These are phyloP conservation scores for Abelmoschus esculentus DNA, from an alignment of 345 rosid species.

Conservation along the genomic window DNA sequence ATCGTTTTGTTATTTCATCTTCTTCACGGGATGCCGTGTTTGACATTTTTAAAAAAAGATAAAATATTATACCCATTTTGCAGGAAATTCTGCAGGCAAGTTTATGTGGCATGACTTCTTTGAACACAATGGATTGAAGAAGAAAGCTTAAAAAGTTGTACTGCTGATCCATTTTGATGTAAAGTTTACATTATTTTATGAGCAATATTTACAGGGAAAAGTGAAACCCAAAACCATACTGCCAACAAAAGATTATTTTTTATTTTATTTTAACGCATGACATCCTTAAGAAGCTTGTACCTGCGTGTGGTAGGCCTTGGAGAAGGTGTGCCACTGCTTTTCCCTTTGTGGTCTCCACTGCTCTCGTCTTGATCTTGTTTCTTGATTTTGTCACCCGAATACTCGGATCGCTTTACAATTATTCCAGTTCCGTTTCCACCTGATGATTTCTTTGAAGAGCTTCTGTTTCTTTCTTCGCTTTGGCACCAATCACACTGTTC, in stretches of 20 bases:
- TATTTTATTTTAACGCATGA: conserved; percentile 58
- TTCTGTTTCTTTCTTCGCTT: conserved; percentile 48
- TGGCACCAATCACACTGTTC: conserved; percentile 89
- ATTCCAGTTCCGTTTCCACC: conserved; percentile 25
- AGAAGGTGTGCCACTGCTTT: conserved; percentile 48
- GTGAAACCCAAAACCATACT: not conserved
- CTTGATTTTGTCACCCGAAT: conserved; percentile 50
- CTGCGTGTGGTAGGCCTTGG: conserved; percentile 79
- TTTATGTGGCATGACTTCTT: conserved; percentile 33
- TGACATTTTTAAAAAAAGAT: not conserved
- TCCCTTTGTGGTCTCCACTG: conserved; percentile 39
- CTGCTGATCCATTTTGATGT: conserved; percentile 16
- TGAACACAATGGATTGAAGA: conserved; percentile 11
- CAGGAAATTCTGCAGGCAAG: too few relatives aligned
- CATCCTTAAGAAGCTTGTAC: conserved; percentile 99
- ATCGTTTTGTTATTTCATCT: not conserved
- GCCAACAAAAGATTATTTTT: not conserved
- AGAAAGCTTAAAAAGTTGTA: conserved; percentile 20
- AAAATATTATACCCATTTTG: not conserved
- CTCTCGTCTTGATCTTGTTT: conserved; percentile 42
- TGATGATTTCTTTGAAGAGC: conserved; percentile 38
- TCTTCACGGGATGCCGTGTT: not conserved
- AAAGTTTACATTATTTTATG: conserved; percentile 31
- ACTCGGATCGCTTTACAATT: conserved; percentile 45
- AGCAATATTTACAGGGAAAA: conserved; percentile 14